These are phyloP conservation scores for Colletotrichum abscissum DNA, from an alignment of 2,329 filamentous ascomycete species.

Conservation along the genomic window DNA sequence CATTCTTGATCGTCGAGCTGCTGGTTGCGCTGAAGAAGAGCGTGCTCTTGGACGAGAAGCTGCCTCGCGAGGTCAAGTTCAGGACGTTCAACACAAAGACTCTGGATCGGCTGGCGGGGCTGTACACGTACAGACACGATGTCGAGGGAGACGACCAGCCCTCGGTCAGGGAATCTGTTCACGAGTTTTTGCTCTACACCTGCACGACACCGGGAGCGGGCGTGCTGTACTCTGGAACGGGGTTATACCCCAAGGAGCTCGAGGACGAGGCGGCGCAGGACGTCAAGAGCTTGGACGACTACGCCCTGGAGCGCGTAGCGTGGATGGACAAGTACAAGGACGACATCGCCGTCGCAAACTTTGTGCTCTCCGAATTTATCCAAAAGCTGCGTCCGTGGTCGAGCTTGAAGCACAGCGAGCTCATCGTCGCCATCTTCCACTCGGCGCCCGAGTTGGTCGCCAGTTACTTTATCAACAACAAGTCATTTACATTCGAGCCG, in stretches of 20 bases:
- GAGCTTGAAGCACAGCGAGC: conserved; percentile 81
- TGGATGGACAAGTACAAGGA: conserved; percentile 76
- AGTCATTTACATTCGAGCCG: conserved; percentile 86
- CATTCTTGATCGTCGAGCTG: conserved; percentile 80
- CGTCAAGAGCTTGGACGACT: conserved; percentile 60
- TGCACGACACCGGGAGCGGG: conserved; percentile 82
- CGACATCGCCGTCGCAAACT: conserved; percentile 81
- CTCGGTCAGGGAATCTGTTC: conserved; percentile 74
- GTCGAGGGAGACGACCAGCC: conserved; percentile 52
- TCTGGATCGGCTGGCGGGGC: conserved; percentile 75
- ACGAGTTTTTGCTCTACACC: conserved; percentile 78
- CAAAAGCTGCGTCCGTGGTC: conserved; percentile 86
- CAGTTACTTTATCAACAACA: conserved; percentile 86
- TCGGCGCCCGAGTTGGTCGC: conserved; percentile 87
- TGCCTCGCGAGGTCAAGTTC: conserved; percentile 80
- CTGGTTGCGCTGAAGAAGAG: conserved; percentile 76
- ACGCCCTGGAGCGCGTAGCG: conserved; percentile 76
- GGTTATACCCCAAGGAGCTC: conserved; percentile 84
- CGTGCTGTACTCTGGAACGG: conserved; percentile 79
- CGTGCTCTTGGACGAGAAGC: conserved; percentile 79
- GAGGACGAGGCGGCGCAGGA: conserved; percentile 57
- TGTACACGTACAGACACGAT: conserved; percentile 72
- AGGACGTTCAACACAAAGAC: conserved; percentile 80
- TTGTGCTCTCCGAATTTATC: conserved; percentile 81
- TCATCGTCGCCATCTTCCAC: conserved; percentile 83